phyloP scores from a whole-genome alignment of 2,329 filamentous ascomycete genomes.

The Xylariaceae sp. region DNA sequence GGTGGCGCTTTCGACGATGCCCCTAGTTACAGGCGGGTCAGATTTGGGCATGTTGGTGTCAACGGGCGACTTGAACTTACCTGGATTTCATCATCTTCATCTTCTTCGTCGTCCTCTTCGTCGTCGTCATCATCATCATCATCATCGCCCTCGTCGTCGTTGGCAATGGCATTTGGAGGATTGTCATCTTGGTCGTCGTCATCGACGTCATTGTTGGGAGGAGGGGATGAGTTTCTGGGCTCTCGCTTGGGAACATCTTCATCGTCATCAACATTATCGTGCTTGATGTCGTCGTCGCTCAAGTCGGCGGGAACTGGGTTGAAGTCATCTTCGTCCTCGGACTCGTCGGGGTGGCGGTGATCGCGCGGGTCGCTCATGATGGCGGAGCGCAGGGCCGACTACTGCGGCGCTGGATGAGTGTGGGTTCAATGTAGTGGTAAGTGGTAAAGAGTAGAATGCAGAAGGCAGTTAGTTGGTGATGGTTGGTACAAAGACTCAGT shows the following conservation, averaged over 20 bases:
- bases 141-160: slow-evolving; percentile 45
- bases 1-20: slow-evolving; percentile 77
- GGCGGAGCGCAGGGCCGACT: slow-evolving; percentile 5
- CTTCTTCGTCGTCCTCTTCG: slow-evolving; percentile 55
- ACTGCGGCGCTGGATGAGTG: background rate
- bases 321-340: slow-evolving; percentile 82
- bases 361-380: slow-evolving; percentile 48
- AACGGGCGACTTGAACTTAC: slow-evolving; percentile 32
- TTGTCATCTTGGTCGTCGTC: slow-evolving; percentile 43
- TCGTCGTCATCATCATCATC: slow-evolving; percentile 44
- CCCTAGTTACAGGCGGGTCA: slow-evolving; percentile 36
- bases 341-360: slow-evolving; percentile 52
- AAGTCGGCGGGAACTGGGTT: slow-evolving; percentile 73
- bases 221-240: slow-evolving; percentile 21
- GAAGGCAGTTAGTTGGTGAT: no score
- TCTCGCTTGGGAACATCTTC: slow-evolving; percentile 23
- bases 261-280: slow-evolving; percentile 31
- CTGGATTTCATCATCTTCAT: slow-evolving; percentile 64
- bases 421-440: background rate
- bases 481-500: no score
- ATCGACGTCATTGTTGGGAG: slow-evolving; percentile 28
- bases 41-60: background rate
- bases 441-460: slow-evolving; percentile 6
- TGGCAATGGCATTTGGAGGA: no score
- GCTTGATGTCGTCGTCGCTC: slow-evolving; percentile 65